A percentile compares a stretch with the other conserved stretches of the same genome.
Evolutionary conservation across 2,329 filamentous ascomycete species (phyloP).

Genomic region (Fusarium aywerte): DNA sequence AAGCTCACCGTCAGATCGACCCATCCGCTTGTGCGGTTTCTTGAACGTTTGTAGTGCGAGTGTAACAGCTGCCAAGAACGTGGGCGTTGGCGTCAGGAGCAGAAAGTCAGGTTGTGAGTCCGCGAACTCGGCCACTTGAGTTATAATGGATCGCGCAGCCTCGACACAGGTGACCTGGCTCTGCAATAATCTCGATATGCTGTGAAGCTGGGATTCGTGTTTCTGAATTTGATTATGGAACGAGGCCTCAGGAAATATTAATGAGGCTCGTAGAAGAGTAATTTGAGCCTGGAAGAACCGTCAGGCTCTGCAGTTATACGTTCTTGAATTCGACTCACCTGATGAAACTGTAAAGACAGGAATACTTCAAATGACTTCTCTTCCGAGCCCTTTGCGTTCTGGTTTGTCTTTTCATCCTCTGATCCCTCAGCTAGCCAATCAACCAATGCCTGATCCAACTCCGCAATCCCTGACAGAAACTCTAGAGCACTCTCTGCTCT

Average conservation of each 20-base stretch:
- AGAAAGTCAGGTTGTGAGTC: constrained; percentile 26
- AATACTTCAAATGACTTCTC: constrained; percentile 25
- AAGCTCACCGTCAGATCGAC: constrained; percentile 38
- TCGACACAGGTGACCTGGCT: constrained; percentile 37
- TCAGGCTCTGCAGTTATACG: background rate
- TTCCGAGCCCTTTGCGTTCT: constrained; percentile 10
- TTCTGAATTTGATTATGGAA: constrained; percentile 29
- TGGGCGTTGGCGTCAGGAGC: constrained; percentile 32
- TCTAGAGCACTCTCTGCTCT: constrained; percentile 26
- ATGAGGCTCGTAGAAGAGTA: constrained; percentile 32
- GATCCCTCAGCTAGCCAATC: constrained; percentile 30
- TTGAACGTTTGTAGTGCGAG: constrained; percentile 38
- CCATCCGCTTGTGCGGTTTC: constrained; percentile 41
- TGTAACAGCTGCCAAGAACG: constrained; percentile 31
- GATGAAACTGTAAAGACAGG: constrained; percentile 35
- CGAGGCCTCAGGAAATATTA: constrained; percentile 35
- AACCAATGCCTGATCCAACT: constrained; percentile 32
- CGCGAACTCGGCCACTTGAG: constrained; percentile 35
- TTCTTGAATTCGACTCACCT: background rate
- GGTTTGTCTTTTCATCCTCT: constrained; percentile 21
- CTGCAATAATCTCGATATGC: constrained; percentile 26
- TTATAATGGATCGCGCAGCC: constrained; percentile 37
- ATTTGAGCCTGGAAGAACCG: constrained; percentile 26
- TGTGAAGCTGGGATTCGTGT: constrained; percentile 27
- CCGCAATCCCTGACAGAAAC: constrained; percentile 26